Evolutionary conservation across 495 filamentous ascomycete species (phyloP).

Genomic region (Bathelium albidoporum): DNA sequence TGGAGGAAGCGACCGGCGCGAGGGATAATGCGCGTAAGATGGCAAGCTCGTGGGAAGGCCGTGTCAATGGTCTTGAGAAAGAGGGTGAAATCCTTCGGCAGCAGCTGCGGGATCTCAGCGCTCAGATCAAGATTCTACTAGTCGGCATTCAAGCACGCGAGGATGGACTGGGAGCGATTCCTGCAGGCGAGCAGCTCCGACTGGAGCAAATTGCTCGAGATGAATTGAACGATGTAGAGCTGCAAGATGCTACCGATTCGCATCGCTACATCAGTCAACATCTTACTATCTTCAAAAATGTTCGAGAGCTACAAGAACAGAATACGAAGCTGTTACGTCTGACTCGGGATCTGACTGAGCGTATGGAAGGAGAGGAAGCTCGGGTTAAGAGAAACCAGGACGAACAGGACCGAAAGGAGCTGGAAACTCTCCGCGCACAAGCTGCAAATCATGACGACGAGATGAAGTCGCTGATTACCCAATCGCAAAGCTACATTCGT

Average conservation of each 20-base stretch:
- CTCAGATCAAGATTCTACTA: conserved; percentile 79
- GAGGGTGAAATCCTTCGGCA: conserved; percentile 74
- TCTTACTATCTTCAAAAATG: conserved; percentile 70
- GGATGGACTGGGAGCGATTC: conserved; percentile 64
- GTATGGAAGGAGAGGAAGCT: conserved; percentile 87
- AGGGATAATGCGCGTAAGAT: conserved; percentile 48
- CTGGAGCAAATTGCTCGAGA: conserved; percentile 63
- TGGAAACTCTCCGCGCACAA: conserved; percentile 56
- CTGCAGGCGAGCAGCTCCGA: conserved; percentile 49
- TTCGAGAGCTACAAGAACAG: conserved; percentile 77
- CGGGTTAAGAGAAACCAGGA: conserved; percentile 55
- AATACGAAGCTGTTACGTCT: conserved; percentile 74
- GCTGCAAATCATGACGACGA: conserved; percentile 57
- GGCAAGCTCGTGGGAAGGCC: conserved; percentile 60
- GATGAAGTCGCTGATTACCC: conserved; percentile 61
- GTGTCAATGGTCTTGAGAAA: conserved; percentile 56
- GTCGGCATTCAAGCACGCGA: conserved; percentile 70
- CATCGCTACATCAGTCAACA: conserved; percentile 78
- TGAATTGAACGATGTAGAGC: conserved; percentile 48
- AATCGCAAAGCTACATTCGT: conserved; percentile 83
- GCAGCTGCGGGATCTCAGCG: conserved; percentile 81
- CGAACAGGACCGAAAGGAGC: conserved; percentile 61
- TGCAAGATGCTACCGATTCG: conserved; percentile 66
- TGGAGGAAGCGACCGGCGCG: conserved; percentile 46
- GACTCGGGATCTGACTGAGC: conserved; percentile 69